Evolutionary conservation across 23 red algal species (phyloP).

Genomic region (Gracilaria domingensis): DNA sequence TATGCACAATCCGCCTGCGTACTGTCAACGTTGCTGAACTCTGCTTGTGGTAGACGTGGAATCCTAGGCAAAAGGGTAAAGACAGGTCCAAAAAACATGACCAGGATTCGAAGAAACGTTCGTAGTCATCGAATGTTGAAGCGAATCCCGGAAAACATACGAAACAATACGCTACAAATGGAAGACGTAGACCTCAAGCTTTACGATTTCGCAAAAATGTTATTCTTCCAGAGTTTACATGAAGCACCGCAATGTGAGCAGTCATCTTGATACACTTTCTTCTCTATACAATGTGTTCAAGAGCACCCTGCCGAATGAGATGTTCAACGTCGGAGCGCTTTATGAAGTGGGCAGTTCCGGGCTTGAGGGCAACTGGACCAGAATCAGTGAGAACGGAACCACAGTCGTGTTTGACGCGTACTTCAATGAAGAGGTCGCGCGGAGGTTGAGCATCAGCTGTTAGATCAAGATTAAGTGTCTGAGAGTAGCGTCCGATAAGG

Average conservation of each 20-base stretch:
- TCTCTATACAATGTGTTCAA: conserved; percentile 77
- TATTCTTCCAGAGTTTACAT: conserved; percentile 25
- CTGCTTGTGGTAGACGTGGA: conserved; percentile 55
- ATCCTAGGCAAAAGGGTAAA: conserved; percentile 10
- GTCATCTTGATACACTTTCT: neutral
- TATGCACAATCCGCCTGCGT: conserved; percentile 71
- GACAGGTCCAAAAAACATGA: conserved; percentile 18
- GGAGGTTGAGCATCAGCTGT: conserved; percentile 83
- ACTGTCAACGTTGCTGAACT: conserved; percentile 55
- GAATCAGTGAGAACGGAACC: conserved; percentile 88
- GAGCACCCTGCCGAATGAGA: conserved; percentile 89
- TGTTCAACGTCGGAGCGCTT: conserved; percentile 83
- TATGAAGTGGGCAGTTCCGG: conserved; percentile 84
- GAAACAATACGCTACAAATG: conserved; percentile 18
- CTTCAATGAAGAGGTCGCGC: conserved; percentile 83
- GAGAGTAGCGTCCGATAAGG: conserved; percentile 78
- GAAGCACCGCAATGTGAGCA: neutral
- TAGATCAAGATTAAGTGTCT: conserved; percentile 78
- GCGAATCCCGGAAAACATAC: conserved; percentile 14
- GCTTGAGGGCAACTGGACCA: conserved; percentile 74
- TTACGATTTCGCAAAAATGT: conserved; percentile 44
- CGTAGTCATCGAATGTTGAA: neutral
- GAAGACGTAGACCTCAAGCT: conserved; percentile 53
- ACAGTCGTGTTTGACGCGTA: conserved; percentile 79
- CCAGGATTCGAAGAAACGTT: conserved; percentile 18